These are phyloP conservation scores for Pisolithus thermaeus DNA, from an alignment of 1,284 basidiomycete genomes.

Conservation along the genomic window DNA sequence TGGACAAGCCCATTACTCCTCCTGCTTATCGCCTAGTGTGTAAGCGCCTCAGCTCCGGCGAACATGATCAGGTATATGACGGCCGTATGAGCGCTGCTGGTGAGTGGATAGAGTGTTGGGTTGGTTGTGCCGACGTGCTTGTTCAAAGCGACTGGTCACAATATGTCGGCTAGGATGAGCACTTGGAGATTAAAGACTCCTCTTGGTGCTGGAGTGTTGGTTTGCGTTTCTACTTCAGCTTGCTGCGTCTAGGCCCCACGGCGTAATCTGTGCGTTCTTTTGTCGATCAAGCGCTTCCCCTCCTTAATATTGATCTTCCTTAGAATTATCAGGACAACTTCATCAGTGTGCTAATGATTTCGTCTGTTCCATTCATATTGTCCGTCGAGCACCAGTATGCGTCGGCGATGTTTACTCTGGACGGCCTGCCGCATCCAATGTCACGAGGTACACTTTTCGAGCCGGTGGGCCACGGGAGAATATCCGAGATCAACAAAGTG, in stretches of 20 bases:
- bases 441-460: conserved; percentile 32
- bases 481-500: conserved; percentile 16
- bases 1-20: conserved; percentile 51
- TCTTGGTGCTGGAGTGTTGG: conserved; percentile 58
- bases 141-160: conserved; percentile 64
- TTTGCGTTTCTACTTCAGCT: conserved; percentile 63
- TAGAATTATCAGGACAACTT: conserved; percentile 47
- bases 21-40: conserved; percentile 60
- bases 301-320: background rate
- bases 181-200: conserved; percentile 50
- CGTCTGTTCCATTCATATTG: conserved; percentile 46
- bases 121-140: conserved; percentile 64
- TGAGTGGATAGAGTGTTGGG: conserved; percentile 40
- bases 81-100: conserved; percentile 26
- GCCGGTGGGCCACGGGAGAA: conserved; percentile 12
- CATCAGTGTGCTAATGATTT: conserved; percentile 51
- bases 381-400: conserved; percentile 60
- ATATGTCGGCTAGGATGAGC: too few relatives aligned
- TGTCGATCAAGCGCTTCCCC: background rate
- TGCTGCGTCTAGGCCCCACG: conserved; percentile 60
- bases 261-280: conserved; percentile 51
- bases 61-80: conserved; percentile 30
- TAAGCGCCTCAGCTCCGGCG: conserved; percentile 39
- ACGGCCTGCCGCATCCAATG: conserved; percentile 47
- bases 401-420: conserved; percentile 45